Evolutionary conservation across 2,329 filamentous ascomycete species (phyloP).

Genomic region (Penicillium sp.): DNA sequence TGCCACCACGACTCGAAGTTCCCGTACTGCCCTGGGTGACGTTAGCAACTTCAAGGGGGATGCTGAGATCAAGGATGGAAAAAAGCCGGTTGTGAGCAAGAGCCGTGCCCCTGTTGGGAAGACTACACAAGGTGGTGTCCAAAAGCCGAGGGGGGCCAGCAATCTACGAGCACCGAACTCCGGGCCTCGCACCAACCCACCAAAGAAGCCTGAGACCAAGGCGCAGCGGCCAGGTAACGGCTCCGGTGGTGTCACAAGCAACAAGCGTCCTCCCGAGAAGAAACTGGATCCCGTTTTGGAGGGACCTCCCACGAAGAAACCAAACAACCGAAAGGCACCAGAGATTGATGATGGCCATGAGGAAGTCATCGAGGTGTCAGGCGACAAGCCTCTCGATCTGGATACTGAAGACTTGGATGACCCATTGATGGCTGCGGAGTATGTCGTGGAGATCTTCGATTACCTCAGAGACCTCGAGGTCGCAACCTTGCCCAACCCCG

Average conservation of each 20-base stretch:
- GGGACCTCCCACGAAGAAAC: slow-evolving; percentile 71
- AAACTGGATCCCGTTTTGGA: slow-evolving; percentile 55
- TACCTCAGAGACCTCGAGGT: slow-evolving; percentile 88
- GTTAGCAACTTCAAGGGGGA: slow-evolving; percentile 84
- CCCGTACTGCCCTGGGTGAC: slow-evolving; percentile 84
- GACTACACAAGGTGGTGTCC: slow-evolving; percentile 76
- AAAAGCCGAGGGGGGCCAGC: slow-evolving; percentile 68
- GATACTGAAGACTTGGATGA: slow-evolving; percentile 90
- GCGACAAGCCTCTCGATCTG: slow-evolving; percentile 57
- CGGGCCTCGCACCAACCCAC: slow-evolving; percentile 64
- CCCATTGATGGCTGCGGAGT: slow-evolving; percentile 96
- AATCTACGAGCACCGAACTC: slow-evolving; percentile 65
- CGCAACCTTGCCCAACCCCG: slow-evolving; percentile 79
- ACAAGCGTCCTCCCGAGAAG: slow-evolving; percentile 66
- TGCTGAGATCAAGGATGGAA: slow-evolving; percentile 64
- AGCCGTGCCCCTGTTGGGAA: slow-evolving; percentile 72
- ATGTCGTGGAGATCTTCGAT: slow-evolving; percentile 95
- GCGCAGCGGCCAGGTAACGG: slow-evolving; percentile 69
- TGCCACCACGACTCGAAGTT: slow-evolving; percentile 53
- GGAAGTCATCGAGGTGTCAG: slow-evolving; percentile 35
- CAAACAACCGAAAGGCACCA: slow-evolving; percentile 57
- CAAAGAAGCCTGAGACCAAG: slow-evolving; percentile 74
- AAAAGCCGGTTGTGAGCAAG: slow-evolving; percentile 71
- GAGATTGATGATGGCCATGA: slow-evolving; percentile 40
- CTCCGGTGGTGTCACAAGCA: slow-evolving; percentile 66